Base-by-base conservation (phyloP, 495 filamentous ascomycete species). In the Cryomyces antarcticus region DNA sequence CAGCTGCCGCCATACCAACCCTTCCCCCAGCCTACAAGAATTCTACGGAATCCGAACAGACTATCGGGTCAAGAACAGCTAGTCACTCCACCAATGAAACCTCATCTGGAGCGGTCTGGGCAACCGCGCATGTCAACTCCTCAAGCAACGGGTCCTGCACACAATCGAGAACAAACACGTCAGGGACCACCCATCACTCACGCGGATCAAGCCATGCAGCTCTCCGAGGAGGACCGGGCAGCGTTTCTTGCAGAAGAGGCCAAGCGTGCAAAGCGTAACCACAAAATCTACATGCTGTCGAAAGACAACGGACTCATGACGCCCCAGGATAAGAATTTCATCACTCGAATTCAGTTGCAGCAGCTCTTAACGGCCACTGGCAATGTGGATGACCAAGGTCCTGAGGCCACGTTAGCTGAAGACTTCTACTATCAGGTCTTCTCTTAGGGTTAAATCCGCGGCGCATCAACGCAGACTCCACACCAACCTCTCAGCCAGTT, bases 401-500 rank as follows among this genome's bases (percentile, higher is more conserved):
- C 77, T 0, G 86, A 93, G 50, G 75, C 81, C 42, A 75, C 80
- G 5, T 60, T 93, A 13, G 64, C 76, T 3, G 89, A 96, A 51
- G 89, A 99, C 57, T 99, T 99, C 57, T 99, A 99, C 59, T 99
- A 95, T 52, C 92, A 95, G 52, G 89, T 99, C 29, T 84, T 88
- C 52, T 84, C 74, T 51, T 86, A 93, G 49, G n/a, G n/a, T n/a
- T n/a, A n/a, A n/a, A 92, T 99, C 48, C 82, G 86, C 31, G 84
- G 82, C 27, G 80, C 82, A 12, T 77, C 82, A 11, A 71, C 87
- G 36, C 81, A 86, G 47, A 80, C 86, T 51, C 88, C 88, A 9
- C 78, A 79, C 42, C 88, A 95, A 52, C 92, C 92, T 0, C 65
- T 93, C 12, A 92, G 78, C 55, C 87, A 93, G 54, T 95, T 99